Conservation (phyloP, 1,284 basidiomycete species). For the Phellopilus nigrolimitatus region DNA sequence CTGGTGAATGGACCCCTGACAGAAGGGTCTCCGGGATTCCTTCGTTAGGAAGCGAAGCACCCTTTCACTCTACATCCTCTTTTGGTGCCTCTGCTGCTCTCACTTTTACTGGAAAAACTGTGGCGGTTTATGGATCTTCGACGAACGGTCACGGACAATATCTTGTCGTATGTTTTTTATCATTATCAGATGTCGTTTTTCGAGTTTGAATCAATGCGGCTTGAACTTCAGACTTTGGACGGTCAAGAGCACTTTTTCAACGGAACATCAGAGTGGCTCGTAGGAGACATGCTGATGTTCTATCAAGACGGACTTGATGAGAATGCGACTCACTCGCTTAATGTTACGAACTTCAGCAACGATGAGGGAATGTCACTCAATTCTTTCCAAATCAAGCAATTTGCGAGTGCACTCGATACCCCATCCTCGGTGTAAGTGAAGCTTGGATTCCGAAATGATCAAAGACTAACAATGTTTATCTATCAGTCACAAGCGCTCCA, state of each 20-base stretch:
- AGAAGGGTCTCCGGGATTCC: conserved; percentile 10
- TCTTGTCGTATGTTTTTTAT: conserved; percentile 20
- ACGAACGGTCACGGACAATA: conserved; percentile 14
- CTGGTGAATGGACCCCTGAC: conserved; percentile 9
- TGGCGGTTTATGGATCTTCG: conserved; percentile 10
- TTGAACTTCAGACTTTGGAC: conserved; percentile 27
- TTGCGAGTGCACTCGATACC: conserved; percentile 3
- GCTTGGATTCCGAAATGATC: no score
- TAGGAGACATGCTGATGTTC: conserved; percentile 33
- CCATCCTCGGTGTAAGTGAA: no score
- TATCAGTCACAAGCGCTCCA: not conserved
- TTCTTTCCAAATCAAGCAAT: conserved; percentile 21
- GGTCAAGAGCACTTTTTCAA: conserved; percentile 27
- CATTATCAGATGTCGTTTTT: conserved; percentile 30
- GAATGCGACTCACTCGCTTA: conserved; percentile 27
- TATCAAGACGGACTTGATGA: no score
- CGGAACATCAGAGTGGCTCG: conserved; percentile 30
- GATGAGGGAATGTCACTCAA: conserved; percentile 23
- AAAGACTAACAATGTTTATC: no score
- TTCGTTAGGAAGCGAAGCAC: conserved; percentile 2
- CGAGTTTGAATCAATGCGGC: not conserved
- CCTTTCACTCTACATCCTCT: not conserved
- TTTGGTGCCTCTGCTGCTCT: not conserved
- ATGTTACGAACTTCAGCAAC: conserved; percentile 26
- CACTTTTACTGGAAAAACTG: conserved; percentile 14